Evolutionary conservation across 2,329 filamentous ascomycete species (phyloP).

Genomic region (Botrytis galanthina): DNA sequence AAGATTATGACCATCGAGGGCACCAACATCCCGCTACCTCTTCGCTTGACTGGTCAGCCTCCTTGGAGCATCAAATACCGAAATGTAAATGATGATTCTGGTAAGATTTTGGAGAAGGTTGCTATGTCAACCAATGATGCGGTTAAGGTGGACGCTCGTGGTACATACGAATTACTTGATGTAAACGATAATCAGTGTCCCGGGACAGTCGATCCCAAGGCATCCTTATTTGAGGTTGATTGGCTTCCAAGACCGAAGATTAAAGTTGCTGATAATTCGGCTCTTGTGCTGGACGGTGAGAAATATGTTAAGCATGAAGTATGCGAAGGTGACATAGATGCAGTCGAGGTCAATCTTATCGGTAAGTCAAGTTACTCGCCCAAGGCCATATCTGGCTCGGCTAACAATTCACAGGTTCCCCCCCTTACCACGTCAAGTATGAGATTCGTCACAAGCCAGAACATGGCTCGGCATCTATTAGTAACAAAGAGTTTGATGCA

Average conservation of each 20-base stretch:
- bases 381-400: neutral
- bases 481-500: conserved; percentile 71
- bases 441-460: conserved; percentile 70
- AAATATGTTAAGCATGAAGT: conserved; percentile 74
- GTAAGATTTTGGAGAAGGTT: conserved; percentile 47
- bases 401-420: conserved; percentile 53
- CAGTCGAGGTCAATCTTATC: conserved; percentile 75
- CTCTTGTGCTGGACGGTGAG: conserved; percentile 53
- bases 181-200: conserved; percentile 79
- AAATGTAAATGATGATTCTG: conserved; percentile 56
- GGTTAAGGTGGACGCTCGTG: conserved; percentile 63
- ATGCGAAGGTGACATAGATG: conserved; percentile 92
- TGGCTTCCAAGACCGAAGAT: conserved; percentile 83
- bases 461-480: conserved; percentile 62
- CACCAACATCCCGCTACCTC: conserved; percentile 68
- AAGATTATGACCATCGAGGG: conserved; percentile 74
- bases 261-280: conserved; percentile 61
- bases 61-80: conserved; percentile 81
- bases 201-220: conserved; percentile 71
- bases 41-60: conserved; percentile 80
- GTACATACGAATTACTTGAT: conserved; percentile 75
- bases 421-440: conserved; percentile 83
- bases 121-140: conserved; percentile 62
- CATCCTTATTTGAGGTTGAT: conserved; percentile 73
- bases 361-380: conserved; percentile 50